A percentile compares a stretch with the other conserved stretches of the same genome.
These are phyloP conservation scores for Fusarium setosum DNA, from an alignment of 2,329 filamentous ascomycete species.

Conservation along the genomic window DNA sequence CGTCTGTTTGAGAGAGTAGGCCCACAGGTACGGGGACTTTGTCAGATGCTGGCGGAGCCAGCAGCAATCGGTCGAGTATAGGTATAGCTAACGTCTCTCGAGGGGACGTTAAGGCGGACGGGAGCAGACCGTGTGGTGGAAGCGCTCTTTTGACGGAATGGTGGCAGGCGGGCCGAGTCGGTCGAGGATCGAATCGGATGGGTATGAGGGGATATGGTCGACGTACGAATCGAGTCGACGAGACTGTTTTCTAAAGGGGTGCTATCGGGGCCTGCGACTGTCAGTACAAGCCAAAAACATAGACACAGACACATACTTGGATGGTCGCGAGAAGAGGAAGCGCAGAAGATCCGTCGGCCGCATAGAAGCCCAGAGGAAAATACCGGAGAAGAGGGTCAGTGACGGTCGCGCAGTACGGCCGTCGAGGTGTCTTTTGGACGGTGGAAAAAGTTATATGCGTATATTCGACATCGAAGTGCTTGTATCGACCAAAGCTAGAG, in stretches of 20 bases:
- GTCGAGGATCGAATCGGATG: conserved; percentile 13
- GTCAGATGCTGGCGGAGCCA: conserved; percentile 87
- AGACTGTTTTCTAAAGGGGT: conserved; percentile 57
- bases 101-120: conserved; percentile 91
- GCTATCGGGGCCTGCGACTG: conserved; percentile 67
- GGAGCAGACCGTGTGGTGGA: conserved; percentile 84
- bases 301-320: conserved; percentile 74
- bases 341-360: conserved; percentile 90
- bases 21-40: conserved; percentile 79
- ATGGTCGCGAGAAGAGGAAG: conserved; percentile 88
- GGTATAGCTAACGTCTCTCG: conserved; percentile 68
- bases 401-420: conserved; percentile 40
- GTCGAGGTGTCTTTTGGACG: conserved; percentile 41
- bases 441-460: conserved; percentile 36
- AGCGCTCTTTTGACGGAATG: conserved; percentile 88
- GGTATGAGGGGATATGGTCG: conserved; percentile 22
- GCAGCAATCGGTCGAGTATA: conserved; percentile 68
- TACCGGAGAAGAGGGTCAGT: conserved; percentile 32
- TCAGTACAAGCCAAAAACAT: not conserved
- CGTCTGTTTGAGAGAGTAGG: conserved; percentile 97
- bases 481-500: not conserved
- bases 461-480: conserved; percentile 43
- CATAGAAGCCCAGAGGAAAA: conserved; percentile 74
- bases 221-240: conserved; percentile 6
- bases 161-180: conserved; percentile 68